A percentile compares a stretch with the other conserved stretches of the same genome.
Evolutionary conservation across 176 grass and related monocot genomes (phyloP).

Genomic region (Alloteropsis semialata): DNA sequence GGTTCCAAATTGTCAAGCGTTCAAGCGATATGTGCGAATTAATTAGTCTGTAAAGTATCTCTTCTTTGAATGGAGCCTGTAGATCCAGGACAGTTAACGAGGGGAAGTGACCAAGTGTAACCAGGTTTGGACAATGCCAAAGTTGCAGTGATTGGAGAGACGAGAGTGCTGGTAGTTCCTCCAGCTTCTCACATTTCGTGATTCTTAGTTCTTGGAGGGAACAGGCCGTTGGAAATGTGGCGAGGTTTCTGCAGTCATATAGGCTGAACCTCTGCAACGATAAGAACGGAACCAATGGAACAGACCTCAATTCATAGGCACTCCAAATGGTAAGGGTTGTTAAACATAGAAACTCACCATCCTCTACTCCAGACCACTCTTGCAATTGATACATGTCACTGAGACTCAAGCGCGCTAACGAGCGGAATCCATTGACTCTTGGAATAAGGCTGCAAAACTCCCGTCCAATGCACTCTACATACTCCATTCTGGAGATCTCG

Average conservation of each 20-base stretch:
- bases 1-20: neutral
- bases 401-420: neutral
- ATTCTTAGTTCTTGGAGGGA: neutral
- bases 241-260: neutral
- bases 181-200: neutral
- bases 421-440: neutral
- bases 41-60: neutral
- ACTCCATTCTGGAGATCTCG: neutral
- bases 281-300: neutral
- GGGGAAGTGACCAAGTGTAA: neutral
- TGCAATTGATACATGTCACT: neutral
- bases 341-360: neutral
- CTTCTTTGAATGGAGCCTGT: neutral
- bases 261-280: neutral
- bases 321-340: neutral
- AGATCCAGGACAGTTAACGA: neutral
- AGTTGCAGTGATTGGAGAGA: neutral
- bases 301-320: neutral
- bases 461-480: neutral
- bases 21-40: neutral
- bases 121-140: neutral
- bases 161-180: neutral
- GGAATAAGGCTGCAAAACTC: conserved; percentile 4
- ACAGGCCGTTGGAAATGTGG: neutral
- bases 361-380: neutral